Percentiles rank a stretch among this genome's conserved stretches.
Evolutionary conservation across 2,329 filamentous ascomycete species (phyloP).

Genomic region (Chaetomium sp.): DNA sequence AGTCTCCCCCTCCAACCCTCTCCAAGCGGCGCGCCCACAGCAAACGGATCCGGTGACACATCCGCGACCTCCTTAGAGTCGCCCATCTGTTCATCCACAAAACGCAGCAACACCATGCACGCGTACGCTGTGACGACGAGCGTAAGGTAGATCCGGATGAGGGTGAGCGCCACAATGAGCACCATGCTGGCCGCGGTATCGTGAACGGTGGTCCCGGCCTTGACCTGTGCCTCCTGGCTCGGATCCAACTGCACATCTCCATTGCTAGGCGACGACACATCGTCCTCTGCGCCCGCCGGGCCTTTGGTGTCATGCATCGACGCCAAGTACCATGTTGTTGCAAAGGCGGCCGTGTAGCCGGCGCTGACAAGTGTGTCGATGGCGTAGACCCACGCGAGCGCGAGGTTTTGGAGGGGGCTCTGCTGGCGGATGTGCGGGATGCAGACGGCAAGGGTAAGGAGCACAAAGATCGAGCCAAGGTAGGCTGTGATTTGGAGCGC

Average conservation of each 20-base stretch:
- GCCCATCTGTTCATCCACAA: constrained; percentile 45
- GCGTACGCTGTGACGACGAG: constrained; percentile 80
- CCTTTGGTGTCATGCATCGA: constrained; percentile 15
- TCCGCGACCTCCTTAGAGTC: constrained; percentile 38
- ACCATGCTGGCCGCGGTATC: constrained; percentile 69
- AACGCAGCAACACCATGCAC: constrained; percentile 65
- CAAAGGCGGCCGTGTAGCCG: constrained; percentile 75
- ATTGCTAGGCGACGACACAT: constrained; percentile 1
- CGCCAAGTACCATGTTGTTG: constrained; percentile 72
- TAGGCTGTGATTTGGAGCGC: constrained; percentile 84
- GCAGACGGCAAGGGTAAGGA: constrained; percentile 62
- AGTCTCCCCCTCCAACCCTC: constrained; percentile 72
- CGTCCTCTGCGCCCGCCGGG: constrained; percentile 6
- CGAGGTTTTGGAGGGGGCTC: constrained; percentile 70
- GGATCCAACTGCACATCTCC: constrained; percentile 5
- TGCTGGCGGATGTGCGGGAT: constrained; percentile 74
- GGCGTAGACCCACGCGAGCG: constrained; percentile 78
- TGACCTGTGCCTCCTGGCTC: constrained; percentile 19
- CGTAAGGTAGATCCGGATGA: constrained; percentile 75
- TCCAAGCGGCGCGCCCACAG: constrained; percentile 61
- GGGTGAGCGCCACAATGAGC: constrained; percentile 66
- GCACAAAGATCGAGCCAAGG: constrained; percentile 71
- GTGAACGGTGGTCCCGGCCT: constrained; percentile 34
- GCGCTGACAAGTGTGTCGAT: constrained; percentile 78
- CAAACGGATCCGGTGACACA: constrained; percentile 53